phyloP scores from a whole-genome alignment of 129 eudicot genomes.

The Lactuca saligna region DNA sequence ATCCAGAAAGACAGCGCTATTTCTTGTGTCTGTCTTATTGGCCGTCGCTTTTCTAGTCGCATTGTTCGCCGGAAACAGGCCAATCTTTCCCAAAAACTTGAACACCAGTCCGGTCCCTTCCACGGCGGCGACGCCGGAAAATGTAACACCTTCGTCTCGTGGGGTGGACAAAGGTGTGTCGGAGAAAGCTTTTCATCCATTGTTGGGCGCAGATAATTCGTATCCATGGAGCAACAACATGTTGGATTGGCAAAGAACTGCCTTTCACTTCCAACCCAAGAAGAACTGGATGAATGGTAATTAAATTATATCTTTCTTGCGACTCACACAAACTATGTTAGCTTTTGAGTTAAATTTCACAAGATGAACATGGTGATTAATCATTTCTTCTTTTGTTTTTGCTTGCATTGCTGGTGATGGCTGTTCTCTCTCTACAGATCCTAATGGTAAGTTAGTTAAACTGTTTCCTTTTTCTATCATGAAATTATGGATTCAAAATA shows the following conservation, averaged over 20 bases:
- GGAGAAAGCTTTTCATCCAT: conserved; percentile 41
- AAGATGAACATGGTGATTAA: conserved; percentile 6
- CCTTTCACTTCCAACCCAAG: conserved; percentile 62
- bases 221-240: conserved; percentile 49
- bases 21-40: conserved; percentile 24
- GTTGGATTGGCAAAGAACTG: conserved; percentile 64
- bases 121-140: not conserved
- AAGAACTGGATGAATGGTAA: conserved; percentile 83
- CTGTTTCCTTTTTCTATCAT: not conserved
- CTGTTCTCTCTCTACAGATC: conserved; percentile 48
- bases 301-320: not conserved
- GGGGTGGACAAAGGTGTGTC: conserved; percentile 63
- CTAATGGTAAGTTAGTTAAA: conserved; percentile 58
- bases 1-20: conserved; percentile 24
- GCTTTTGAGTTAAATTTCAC: conserved; percentile 13
- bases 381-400: conserved; percentile 17
- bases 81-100: not conserved
- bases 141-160: conserved; percentile 31
- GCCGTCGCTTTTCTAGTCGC: conserved; percentile 27
- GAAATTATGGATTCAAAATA: not conserved
- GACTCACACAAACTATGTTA: not conserved
- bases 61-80: conserved; percentile 13
- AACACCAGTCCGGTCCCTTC: conserved; percentile 1
- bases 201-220: conserved; percentile 31
- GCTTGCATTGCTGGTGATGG: conserved; percentile 26